A percentile compares a stretch with the other conserved stretches of the same genome.
Conservation (phyloP, 345 rosid species). For the Linum trigynum region DNA sequence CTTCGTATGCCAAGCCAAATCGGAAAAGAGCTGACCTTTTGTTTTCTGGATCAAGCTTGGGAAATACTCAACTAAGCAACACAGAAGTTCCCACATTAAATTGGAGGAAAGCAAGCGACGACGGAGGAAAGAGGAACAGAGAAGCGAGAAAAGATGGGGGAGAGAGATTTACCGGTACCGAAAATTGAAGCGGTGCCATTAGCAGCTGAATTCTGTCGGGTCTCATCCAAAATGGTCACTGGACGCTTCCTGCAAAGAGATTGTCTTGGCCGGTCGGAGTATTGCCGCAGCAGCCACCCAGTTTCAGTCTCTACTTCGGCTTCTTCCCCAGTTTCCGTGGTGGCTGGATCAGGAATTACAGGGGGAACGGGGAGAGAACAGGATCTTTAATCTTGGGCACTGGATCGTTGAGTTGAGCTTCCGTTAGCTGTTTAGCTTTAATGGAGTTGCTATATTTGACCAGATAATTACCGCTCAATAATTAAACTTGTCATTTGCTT, state of each 20-base stretch:
- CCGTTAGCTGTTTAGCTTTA: too few species aligned
- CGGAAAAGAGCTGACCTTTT: background rate
- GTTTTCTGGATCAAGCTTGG: background rate
- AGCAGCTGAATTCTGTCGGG: background rate
- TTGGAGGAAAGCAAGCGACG: background rate
- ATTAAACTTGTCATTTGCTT: too few species aligned
- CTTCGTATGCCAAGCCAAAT: conserved; percentile 13
- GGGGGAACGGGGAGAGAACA: too few species aligned
- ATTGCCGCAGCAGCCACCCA: too few species aligned
- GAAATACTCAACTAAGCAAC: background rate
- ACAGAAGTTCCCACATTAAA: background rate
- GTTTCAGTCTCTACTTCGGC: background rate
- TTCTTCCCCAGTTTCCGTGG: background rate
- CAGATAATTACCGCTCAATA: too few species aligned
- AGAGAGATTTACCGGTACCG: background rate
- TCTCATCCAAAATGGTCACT: background rate
- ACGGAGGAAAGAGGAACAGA: background rate
- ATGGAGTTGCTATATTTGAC: too few species aligned
- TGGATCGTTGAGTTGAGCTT: background rate
- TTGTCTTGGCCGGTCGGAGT: background rate
- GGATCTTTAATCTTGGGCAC: background rate
- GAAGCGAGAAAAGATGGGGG: background rate
- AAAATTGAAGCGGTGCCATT: background rate
- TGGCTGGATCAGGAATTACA: background rate
- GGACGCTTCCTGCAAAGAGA: background rate